phyloP scores from a whole-genome alignment of 257 asterid genomes.

The Fraxinus cuspidata region DNA sequence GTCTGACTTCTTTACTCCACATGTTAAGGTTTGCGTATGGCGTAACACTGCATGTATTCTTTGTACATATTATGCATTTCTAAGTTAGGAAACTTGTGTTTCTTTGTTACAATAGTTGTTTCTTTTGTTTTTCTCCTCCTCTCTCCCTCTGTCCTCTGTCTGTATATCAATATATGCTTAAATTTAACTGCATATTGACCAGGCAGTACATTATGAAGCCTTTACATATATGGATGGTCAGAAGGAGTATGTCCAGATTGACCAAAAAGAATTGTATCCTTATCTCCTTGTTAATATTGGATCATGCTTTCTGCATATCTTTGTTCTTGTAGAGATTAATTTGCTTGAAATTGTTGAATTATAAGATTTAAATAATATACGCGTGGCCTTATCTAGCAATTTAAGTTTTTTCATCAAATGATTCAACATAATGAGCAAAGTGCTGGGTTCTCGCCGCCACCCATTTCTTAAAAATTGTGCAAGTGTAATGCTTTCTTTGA shows the following conservation, averaged over 20 bases:
- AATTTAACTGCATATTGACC: slow-evolving; percentile 28
- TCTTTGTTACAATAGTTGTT: background rate
- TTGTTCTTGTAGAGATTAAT: slow-evolving; percentile 18
- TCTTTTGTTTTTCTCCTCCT: background rate
- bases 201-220: slow-evolving; percentile 88
- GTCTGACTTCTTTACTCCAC: background rate
- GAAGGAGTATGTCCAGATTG: slow-evolving; percentile 73
- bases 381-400: too few relatives aligned
- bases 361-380: too few relatives aligned
- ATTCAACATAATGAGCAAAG: too few relatives aligned
- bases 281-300: slow-evolving; percentile 95
- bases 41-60: background rate
- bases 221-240: slow-evolving; percentile 72
- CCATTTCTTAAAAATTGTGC: too few relatives aligned
- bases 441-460: too few relatives aligned
- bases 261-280: slow-evolving; percentile 85
- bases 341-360: background rate
- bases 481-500: too few relatives aligned
- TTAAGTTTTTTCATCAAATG: too few relatives aligned
- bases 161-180: slow-evolving; percentile 4
- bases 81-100: background rate
- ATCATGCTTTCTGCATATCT: slow-evolving; percentile 33
- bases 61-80: background rate
- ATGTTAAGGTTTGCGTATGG: background rate
- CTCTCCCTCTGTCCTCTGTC: background rate